A percentile compares a stretch with the other conserved stretches of the same genome.
These are phyloP conservation scores for Apiotrichum siamense DNA, from an alignment of 1,284 basidiomycete species.

Conservation along the genomic window DNA sequence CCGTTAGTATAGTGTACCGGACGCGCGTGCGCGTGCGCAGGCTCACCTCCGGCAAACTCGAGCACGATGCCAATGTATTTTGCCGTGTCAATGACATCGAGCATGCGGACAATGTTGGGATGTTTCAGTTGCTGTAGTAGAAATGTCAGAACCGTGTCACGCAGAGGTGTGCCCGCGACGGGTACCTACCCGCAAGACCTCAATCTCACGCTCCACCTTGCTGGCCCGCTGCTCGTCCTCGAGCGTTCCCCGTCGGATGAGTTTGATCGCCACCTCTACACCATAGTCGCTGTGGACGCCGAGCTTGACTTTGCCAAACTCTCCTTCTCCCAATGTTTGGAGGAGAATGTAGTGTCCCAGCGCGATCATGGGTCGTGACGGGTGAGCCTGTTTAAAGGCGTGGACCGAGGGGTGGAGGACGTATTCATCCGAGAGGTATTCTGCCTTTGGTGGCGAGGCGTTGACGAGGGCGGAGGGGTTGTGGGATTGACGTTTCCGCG, in stretches of 20 bases:
- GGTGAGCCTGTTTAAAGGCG: conserved; percentile 76
- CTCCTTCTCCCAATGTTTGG: conserved; percentile 94
- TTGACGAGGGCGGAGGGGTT: conserved; percentile 33
- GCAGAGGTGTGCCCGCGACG: background rate
- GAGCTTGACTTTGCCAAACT: conserved; percentile 99
- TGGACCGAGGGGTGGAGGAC: conserved; percentile 70
- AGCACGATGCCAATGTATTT: conserved; percentile 99
- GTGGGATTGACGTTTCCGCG: conserved; percentile 42
- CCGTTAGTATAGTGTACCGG: no score
- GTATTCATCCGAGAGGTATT: conserved; percentile 44
- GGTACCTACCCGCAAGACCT: conserved; percentile 76
- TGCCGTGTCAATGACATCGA: conserved; percentile 99
- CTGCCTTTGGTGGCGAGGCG: conserved; percentile 33
- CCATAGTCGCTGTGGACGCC: conserved; percentile 91
- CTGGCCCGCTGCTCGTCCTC: conserved; percentile 80
- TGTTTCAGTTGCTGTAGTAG: conserved; percentile 81
- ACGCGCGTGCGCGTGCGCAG: no score
- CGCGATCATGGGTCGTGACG: conserved; percentile 76
- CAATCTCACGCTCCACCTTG: conserved; percentile 97
- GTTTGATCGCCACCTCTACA: conserved; percentile 98
- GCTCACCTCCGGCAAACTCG: conserved; percentile 79
- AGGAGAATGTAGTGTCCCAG: conserved; percentile 93
- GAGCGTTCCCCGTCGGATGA: conserved; percentile 89
- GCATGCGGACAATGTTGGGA: conserved; percentile 95
- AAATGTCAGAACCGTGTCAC: conserved; percentile 16